phyloP scores from a whole-genome alignment of 2,329 filamentous ascomycete genomes.

The Penicillium verrucosum region DNA sequence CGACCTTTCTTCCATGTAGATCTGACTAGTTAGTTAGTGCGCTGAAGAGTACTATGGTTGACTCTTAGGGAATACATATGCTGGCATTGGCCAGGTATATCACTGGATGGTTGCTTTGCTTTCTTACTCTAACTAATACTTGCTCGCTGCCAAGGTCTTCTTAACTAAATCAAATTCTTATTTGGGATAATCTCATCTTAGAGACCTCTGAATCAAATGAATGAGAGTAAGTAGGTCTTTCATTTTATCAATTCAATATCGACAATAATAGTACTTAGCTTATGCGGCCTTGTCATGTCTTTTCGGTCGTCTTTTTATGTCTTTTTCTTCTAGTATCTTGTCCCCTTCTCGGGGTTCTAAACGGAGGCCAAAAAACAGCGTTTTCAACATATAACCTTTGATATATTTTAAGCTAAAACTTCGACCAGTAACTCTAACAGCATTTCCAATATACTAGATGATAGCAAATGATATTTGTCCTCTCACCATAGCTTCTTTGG shows the following conservation, averaged over 20 bases:
- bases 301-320: no score
- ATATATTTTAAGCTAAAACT: neutral
- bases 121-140: neutral
- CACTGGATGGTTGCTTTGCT: neutral
- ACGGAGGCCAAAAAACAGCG: no score
- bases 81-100: neutral
- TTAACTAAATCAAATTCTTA: neutral
- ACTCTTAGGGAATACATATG: slow-evolving; percentile 33
- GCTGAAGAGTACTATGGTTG: slow-evolving; percentile 75
- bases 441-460: neutral
- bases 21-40: slow-evolving; percentile 79
- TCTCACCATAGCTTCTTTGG: neutral
- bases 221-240: neutral
- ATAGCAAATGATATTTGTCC: neutral
- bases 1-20: slow-evolving; percentile 88
- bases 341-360: no score
- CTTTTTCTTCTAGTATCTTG: neutral
- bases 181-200: neutral
- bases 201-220: neutral
- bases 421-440: no score
- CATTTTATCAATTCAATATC: neutral
- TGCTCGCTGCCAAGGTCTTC: neutral
- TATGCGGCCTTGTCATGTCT: neutral
- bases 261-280: neutral
- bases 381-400: no score